Evolutionary conservation across 73 alveolate genomes (phyloP).

Genomic region (Paramecium sexaurelia): DNA sequence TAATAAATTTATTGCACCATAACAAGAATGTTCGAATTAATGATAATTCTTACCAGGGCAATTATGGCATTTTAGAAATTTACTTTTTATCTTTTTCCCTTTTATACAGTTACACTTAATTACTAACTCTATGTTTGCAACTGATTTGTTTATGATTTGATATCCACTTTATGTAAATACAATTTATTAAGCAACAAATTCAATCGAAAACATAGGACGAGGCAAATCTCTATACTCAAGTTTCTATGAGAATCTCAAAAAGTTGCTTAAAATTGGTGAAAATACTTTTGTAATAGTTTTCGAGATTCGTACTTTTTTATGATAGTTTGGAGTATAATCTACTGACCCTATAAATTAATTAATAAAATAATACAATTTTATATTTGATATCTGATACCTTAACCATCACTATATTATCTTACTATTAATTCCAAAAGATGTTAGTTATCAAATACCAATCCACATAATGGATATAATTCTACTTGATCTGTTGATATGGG

Average conservation of each 20-base stretch:
- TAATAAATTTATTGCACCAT: neutral
- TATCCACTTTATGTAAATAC: neutral
- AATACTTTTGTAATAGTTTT: neutral
- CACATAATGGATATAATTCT: neutral
- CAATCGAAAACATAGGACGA: neutral
- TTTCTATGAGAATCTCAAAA: neutral
- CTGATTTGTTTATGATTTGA: neutral
- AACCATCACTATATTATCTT: neutral
- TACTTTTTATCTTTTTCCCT: neutral
- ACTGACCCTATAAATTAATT: neutral
- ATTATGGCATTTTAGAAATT: neutral
- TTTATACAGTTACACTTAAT: neutral
- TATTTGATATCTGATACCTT: neutral
- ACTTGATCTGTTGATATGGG: neutral
- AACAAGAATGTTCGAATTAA: neutral
- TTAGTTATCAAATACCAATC: neutral
- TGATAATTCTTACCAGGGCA: neutral
- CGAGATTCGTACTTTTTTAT: neutral
- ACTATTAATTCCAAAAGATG: neutral
- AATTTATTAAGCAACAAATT: neutral
- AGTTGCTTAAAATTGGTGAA: neutral
- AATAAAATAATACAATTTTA: neutral
- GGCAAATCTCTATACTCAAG: neutral
- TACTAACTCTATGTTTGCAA: neutral
- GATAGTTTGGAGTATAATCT: neutral